These are phyloP conservation scores for Globisporangium irregulare DNA, from an alignment of 352 stramenopile genomes.

Conservation along the genomic window DNA sequence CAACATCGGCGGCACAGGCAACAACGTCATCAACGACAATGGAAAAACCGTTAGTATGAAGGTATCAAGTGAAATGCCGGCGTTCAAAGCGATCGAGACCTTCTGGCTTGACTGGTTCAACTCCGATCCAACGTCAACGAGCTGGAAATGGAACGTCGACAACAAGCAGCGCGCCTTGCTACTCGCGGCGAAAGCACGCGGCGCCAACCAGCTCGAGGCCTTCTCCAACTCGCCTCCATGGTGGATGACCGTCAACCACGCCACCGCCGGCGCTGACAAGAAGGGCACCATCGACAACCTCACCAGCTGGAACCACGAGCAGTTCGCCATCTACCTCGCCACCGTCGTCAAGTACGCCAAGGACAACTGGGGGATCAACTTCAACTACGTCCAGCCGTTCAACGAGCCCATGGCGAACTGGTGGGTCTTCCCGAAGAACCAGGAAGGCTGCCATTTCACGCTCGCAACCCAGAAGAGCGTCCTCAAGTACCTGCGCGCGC, in stretches of 20 bases:
- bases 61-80: conserved; percentile 43
- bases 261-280: conserved; percentile 37
- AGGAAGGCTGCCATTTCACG: conserved; percentile 56
- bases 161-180: conserved; percentile 43
- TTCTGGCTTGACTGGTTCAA: conserved; percentile 57
- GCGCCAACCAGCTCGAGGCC: conserved; percentile 39
- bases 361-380: conserved; percentile 41
- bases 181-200: conserved; percentile 32
- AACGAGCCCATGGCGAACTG: conserved; percentile 54
- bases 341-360: conserved; percentile 40
- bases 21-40: conserved; percentile 36
- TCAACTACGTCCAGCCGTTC: conserved; percentile 57
- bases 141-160: conserved; percentile 51
- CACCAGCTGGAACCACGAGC: conserved; percentile 40
- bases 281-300: conserved; percentile 45
- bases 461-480: conserved; percentile 39
- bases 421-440: conserved; percentile 41
- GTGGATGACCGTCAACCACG: conserved; percentile 64
- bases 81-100: conserved; percentile 51
- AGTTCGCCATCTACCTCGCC: conserved; percentile 48
- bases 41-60: conserved; percentile 43
- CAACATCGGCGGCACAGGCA: conserved; percentile 51
- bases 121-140: conserved; percentile 31
- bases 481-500: conserved; percentile 33
- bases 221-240: conserved; percentile 63